These are phyloP conservation scores for Chaetoscypha palmicola DNA, from an alignment of 2,329 filamentous ascomycete species.

Conservation along the genomic window DNA sequence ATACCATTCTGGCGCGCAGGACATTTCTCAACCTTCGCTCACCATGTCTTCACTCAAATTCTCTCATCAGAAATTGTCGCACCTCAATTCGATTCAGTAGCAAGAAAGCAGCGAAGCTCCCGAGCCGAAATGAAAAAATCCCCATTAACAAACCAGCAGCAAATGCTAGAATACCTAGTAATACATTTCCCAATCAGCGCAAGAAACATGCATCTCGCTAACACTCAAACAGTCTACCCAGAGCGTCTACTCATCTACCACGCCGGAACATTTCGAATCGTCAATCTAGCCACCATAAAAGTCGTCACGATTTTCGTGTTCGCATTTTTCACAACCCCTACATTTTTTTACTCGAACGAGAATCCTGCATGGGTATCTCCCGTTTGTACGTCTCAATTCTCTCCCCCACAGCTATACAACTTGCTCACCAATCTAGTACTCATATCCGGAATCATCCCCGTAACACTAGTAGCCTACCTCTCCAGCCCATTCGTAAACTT, in stretches of 20 bases:
- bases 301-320: constrained; percentile 65
- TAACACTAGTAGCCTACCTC: constrained; percentile 56
- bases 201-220: background rate
- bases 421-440: constrained; percentile 36
- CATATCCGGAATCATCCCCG: constrained; percentile 55
- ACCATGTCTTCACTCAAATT: background rate
- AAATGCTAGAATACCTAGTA: no score
- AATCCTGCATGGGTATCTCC: constrained; percentile 25
- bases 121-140: no score
- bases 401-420: constrained; percentile 1
- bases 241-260: constrained; percentile 66
- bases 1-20: background rate
- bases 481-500: constrained; percentile 66
- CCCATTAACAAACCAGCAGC: no score
- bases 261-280: constrained; percentile 59
- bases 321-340: constrained; percentile 54
- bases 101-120: no score
- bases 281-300: constrained; percentile 64
- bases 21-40: background rate
- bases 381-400: constrained; percentile 17
- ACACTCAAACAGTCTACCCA: constrained; percentile 40
- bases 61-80: no score
- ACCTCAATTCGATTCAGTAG: no score
- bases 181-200: no score
- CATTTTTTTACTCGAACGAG: constrained; percentile 23